phyloP scores from a whole-genome alignment of 306 rosid species.

The Cyclanthera cordifolia region DNA sequence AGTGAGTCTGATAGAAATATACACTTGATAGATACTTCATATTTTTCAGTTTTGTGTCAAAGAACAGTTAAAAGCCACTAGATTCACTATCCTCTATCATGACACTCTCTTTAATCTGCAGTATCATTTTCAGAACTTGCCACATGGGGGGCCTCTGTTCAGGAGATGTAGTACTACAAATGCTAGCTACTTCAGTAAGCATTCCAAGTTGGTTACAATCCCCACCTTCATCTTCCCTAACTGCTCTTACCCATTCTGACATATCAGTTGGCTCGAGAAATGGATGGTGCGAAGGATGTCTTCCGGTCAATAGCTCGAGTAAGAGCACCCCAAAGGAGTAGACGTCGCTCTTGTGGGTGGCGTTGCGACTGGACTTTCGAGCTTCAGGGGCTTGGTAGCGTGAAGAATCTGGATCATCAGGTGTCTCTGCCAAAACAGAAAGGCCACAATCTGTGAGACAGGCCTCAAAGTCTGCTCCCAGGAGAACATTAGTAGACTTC shows the following conservation, averaged over 20 bases:
- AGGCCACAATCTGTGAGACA: slow-evolving; percentile 69
- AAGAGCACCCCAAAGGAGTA: slow-evolving; percentile 65
- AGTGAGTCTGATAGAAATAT: neutral
- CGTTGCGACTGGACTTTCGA: slow-evolving; percentile 40
- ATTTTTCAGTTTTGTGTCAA: neutral
- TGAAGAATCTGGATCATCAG: slow-evolving; percentile 51
- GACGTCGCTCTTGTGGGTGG: slow-evolving; percentile 58
- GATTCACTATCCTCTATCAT: slow-evolving; percentile 26
- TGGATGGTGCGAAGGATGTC: slow-evolving; percentile 76
- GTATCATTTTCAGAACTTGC: slow-evolving; percentile 84
- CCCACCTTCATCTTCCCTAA: slow-evolving; percentile 57
- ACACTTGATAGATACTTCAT: slow-evolving; percentile 7
- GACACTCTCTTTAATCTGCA: slow-evolving; percentile 71
- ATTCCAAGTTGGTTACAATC: slow-evolving; percentile 61
- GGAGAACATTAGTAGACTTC: slow-evolving; percentile 76
- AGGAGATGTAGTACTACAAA: slow-evolving; percentile 66
- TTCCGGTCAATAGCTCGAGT: slow-evolving; percentile 82
- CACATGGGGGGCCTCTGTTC: slow-evolving; percentile 94
- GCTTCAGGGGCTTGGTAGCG: slow-evolving; percentile 66
- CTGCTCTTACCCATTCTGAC: slow-evolving; percentile 68
- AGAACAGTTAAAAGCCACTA: slow-evolving; percentile 4
- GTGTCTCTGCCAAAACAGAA: slow-evolving; percentile 38
- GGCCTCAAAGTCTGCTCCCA: slow-evolving; percentile 83
- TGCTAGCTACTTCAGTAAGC: slow-evolving; percentile 88
- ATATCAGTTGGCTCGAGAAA: slow-evolving; percentile 55